Percentiles rank a stretch among this genome's conserved stretches.
phyloP scores from a whole-genome alignment of 257 asterid genomes.

The Knoxia roxburghii region DNA sequence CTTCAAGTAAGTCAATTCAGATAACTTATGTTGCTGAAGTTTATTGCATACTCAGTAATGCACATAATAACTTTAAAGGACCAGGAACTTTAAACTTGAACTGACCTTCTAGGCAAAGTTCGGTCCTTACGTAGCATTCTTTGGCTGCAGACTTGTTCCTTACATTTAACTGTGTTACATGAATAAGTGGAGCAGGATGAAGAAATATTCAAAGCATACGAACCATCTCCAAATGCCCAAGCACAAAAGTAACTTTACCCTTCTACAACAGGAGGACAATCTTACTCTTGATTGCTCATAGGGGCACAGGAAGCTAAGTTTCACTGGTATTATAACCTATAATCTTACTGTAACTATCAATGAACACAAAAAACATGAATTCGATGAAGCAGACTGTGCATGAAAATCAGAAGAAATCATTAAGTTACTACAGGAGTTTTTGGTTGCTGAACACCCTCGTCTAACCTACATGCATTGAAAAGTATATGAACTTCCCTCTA shows the following conservation, averaged over 20 bases:
- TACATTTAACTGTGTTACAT: slow-evolving; percentile 57
- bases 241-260: background rate
- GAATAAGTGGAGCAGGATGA: slow-evolving; percentile 24
- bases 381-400: too few relatives aligned
- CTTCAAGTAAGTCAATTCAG: background rate
- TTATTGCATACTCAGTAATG: background rate
- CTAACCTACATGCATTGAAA: background rate
- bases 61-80: background rate
- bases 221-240: background rate
- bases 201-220: background rate
- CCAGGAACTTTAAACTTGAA: slow-evolving; percentile 12
- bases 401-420: too few relatives aligned
- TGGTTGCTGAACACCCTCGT: too few relatives aligned
- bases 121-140: slow-evolving; percentile 87
- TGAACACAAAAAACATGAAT: background rate
- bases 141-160: slow-evolving; percentile 96
- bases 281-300: background rate
- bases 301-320: background rate
- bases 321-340: background rate
- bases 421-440: too few relatives aligned
- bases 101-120: slow-evolving; percentile 82
- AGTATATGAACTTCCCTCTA: background rate
- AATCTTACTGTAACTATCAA: background rate
- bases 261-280: background rate
- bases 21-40: background rate